Base-by-base conservation (phyloP, 1,284 basidiomycete species). In the Ceratobasidium sp. region DNA sequence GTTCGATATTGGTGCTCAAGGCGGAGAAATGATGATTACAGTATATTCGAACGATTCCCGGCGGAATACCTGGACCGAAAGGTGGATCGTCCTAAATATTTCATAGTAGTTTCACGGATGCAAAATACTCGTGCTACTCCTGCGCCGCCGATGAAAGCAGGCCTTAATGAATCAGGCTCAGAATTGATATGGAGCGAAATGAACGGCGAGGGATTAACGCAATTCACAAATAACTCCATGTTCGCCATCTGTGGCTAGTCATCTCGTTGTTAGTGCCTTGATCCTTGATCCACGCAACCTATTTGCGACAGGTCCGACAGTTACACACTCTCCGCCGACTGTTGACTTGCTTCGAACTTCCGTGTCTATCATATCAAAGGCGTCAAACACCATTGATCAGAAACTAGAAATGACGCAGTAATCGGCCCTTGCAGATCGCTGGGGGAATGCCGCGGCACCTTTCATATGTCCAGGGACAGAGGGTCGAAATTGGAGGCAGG, bases 381-480 rank as follows among this genome's bases (percentile, higher is more conserved):
- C n/a, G 52, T 32, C 52, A 16, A 32, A 53, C 18, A n/a, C 30
- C n/a, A 28, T 32, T 53, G 52, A 53, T 53, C 52, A 18, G 52
- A 53, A 53, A 53, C n/a, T 9, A 32, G 14, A 32, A 32, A 32
- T 53, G 52, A 50, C 48, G 48, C 26, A 50, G 26, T 30, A 32
- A 18, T 53, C 14, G 52, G 28, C 28, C 52, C 28, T 53, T 53
- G 52, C 28, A 53, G 52, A 53, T 53, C 52, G n/a, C 8, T 30
- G 14, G 23, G 18, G 28, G 52, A 53, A 53, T 32, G 52, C 52
- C 52, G 28, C 26, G 52, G 52, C 32, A 53, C 52, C 52, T 53
- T 53, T 53, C 52, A 53, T 53, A 53, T 53, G 52, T 53, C 28
- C 30, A 32, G 52, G 52, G 52, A 23, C 52, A 39, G 52, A 32